phyloP scores from a whole-genome alignment of 345 rosid species.

The Pistacia vera region DNA sequence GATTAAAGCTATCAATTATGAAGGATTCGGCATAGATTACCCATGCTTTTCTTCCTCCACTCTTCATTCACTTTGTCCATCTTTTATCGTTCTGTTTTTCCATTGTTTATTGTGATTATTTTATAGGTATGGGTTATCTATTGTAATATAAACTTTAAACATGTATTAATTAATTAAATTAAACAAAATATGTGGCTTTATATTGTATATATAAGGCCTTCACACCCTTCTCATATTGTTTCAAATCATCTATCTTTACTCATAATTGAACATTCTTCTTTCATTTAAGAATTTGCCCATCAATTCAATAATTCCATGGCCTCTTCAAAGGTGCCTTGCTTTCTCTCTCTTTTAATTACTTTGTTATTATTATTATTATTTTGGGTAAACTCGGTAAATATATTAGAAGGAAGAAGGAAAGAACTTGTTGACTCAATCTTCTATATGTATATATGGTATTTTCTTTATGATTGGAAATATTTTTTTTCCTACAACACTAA shows the following conservation, averaged over 20 bases:
- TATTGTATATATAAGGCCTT: constrained; percentile 3
- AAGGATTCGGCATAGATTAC: neutral
- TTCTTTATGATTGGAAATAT: no score
- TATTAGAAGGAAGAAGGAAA: no score
- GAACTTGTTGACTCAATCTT: no score
- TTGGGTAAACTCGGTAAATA: no score
- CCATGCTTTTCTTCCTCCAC: neutral
- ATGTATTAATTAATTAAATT: neutral
- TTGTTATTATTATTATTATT: no score
- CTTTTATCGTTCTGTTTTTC: no score
- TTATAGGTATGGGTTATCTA: no score
- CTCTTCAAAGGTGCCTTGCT: constrained; percentile 9
- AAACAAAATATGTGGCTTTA: no score
- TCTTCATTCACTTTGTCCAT: neutral
- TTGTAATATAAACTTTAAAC: no score
- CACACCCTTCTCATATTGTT: neutral
- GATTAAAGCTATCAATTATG: constrained; percentile 6
- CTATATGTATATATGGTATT: neutral
- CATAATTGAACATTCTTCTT: neutral
- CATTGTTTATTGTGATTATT: no score
- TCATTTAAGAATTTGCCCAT: neutral
- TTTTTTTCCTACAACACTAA: no score
- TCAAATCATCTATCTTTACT: neutral
- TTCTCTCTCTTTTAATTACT: neutral
- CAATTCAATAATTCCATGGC: constrained; percentile 1